Evolutionary conservation across 495 filamentous ascomycete species (phyloP).

Genomic region (Beverwykella pulmonaria): DNA sequence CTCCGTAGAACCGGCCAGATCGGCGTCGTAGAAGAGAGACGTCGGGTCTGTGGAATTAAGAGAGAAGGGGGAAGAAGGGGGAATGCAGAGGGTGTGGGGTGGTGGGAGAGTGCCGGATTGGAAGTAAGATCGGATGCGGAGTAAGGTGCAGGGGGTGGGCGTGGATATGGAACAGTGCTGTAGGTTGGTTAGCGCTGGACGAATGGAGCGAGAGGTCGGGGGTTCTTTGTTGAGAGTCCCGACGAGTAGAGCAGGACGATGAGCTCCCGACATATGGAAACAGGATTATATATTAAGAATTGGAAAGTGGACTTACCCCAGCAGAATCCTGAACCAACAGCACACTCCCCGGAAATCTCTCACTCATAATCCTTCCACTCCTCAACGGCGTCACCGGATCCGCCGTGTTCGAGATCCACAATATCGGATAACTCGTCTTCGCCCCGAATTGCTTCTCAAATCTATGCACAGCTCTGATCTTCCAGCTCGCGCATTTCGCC

Average conservation of each 20-base stretch:
- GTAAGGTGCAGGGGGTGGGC: slow-evolving; percentile 40
- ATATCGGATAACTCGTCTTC: slow-evolving; percentile 57
- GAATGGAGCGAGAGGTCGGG: no score
- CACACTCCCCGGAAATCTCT: slow-evolving; percentile 54
- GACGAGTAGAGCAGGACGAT: no score
- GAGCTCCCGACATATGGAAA: no score
- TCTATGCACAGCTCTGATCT: slow-evolving; percentile 60
- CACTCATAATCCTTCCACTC: slow-evolving; percentile 53
- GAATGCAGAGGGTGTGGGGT: slow-evolving; percentile 33
- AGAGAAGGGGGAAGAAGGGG: slow-evolving; percentile 13
- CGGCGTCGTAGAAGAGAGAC: slow-evolving; percentile 22
- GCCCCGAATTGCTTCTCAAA: slow-evolving; percentile 53
- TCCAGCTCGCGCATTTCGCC: slow-evolving; percentile 54
- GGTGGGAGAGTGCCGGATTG: slow-evolving; percentile 42
- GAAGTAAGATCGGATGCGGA: slow-evolving; percentile 40
- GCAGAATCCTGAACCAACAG: slow-evolving; percentile 60
- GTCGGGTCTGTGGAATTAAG: slow-evolving; percentile 25
- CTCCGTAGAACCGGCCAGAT: not conserved
- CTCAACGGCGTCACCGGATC: slow-evolving; percentile 61
- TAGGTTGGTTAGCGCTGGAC: not conserved
- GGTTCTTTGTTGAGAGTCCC: no score
- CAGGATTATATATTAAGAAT: not conserved
- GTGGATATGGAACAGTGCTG: slow-evolving; percentile 41
- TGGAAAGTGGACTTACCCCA: slow-evolving; percentile 44
- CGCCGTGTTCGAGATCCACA: slow-evolving; percentile 58